A percentile compares a stretch with the other conserved stretches of the same genome.
phyloP scores from a whole-genome alignment of 306 rosid genomes.

The Prinsepia uniflora region DNA sequence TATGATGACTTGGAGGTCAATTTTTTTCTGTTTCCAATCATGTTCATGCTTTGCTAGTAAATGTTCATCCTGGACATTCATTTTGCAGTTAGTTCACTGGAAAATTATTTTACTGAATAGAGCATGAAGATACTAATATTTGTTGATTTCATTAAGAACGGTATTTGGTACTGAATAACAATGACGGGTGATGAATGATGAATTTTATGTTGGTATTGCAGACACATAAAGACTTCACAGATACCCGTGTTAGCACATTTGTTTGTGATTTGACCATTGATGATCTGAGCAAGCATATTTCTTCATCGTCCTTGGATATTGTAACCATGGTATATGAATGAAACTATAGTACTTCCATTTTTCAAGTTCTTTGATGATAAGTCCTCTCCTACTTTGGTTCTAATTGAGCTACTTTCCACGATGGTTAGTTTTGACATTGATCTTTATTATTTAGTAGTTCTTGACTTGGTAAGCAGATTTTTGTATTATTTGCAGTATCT shows the following conservation, averaged over 20 bases:
- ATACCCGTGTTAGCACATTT: slow-evolving; percentile 62
- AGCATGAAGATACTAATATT: too few species aligned
- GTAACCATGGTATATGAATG: slow-evolving; percentile 73
- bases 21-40: not conserved
- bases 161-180: not conserved
- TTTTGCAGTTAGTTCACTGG: slow-evolving; percentile 1
- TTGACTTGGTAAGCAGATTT: slow-evolving; percentile 92
- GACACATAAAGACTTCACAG: slow-evolving; percentile 74
- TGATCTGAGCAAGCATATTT: slow-evolving; percentile 60
- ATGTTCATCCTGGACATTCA: not conserved
- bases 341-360: not conserved
- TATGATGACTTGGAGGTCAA: too few species aligned
- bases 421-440: slow-evolving; percentile 20
- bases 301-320: slow-evolving; percentile 71
- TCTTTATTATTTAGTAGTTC: slow-evolving; percentile 23
- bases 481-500: slow-evolving; percentile 93
- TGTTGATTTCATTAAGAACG: not conserved
- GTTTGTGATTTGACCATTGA: slow-evolving; percentile 86
- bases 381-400: too few species aligned
- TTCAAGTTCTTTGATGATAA: too few species aligned
- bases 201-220: slow-evolving; percentile 32
- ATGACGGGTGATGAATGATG: slow-evolving; percentile 10
- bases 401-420: slow-evolving; percentile 18
- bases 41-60: not conserved
- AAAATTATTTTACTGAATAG: slow-evolving; percentile 37